Base-by-base conservation (phyloP, 345 rosid genomes). In the Citrus inodora region DNA sequence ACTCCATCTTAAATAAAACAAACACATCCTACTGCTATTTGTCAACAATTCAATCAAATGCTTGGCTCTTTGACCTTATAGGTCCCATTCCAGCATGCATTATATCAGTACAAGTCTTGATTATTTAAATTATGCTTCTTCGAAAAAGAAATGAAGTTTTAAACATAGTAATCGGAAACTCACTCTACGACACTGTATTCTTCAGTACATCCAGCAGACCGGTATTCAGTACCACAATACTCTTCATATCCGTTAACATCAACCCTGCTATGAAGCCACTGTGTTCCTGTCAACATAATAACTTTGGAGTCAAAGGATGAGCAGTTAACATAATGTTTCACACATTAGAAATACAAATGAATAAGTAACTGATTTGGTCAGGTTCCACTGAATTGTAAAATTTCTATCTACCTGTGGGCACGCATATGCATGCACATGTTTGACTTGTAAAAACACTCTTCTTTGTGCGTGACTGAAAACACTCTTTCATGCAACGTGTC, bases 181-280 rank as follows among this genome's bases (percentile, higher is more conserved):
- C 81, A 94, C 98, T 88, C 91, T 48, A 90, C 79, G 76, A 95
- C 88, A 71, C 40, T 83, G 78, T 93, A 95, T 79, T 89, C 93
- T 78, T 95, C 98, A 13, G 92, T 81, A 85, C 98, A 95, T 83
- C 98, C 98, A 79, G 95, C 91, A 71, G 98, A 95, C 3, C 95
- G 91, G 76, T 95, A 95, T 86, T 91, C 98, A 17, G 82, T 88
- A 60, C 97, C 91, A 80, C 92, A 90, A 72, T 93, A 93, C 79
- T 95, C 98, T 87, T 95, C 98, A 70, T 95, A 95, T 70, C 98
- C 98, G 77, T 78, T 76, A 53, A 92, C 79, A 46, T 95, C 93
- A 82, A 93, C 79, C 85, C 91, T 93, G 88, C 98, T 93, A 64
- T 87, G 92, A 70, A 95, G 94, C 98, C 98, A 95, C 42, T 93